Conservation (phyloP, 2,329 filamentous ascomycete genomes). For the Reticulascus tulasneorum region DNA sequence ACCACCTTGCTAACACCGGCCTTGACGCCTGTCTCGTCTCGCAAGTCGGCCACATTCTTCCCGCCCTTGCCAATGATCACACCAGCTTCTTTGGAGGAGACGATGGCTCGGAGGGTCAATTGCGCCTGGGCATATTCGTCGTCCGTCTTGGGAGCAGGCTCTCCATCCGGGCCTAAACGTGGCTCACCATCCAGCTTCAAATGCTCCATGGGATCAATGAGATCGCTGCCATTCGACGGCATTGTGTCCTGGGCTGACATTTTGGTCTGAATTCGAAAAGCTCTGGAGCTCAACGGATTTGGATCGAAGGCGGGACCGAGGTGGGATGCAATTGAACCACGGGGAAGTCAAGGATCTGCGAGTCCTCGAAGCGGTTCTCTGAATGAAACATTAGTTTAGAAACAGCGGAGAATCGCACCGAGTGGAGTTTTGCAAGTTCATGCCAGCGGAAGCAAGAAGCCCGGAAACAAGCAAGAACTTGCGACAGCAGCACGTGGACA, state of each 20-base stretch:
- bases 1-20: conserved; percentile 99
- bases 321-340: too few relatives aligned
- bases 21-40: conserved; percentile 96
- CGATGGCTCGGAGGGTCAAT: conserved; percentile 92
- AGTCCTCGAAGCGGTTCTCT: too few relatives aligned
- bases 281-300: too few relatives aligned
- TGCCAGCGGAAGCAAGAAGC: too few relatives aligned
- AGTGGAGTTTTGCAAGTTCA: too few relatives aligned
- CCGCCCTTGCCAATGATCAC: conserved; percentile 99
- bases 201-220: conserved; percentile 60
- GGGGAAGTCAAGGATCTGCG: too few relatives aligned
- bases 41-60: conserved; percentile 95
- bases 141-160: conserved; percentile 82
- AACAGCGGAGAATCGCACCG: too few relatives aligned
- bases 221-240: conserved; percentile 55
- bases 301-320: too few relatives aligned
- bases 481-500: too few relatives aligned
- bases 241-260: conserved; percentile 64
- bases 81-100: conserved; percentile 97
- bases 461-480: too few relatives aligned
- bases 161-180: conserved; percentile 67
- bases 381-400: too few relatives aligned
- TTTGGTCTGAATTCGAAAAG: conserved; percentile 19
- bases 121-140: conserved; percentile 93
- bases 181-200: conserved; percentile 58